phyloP scores from a whole-genome alignment of 1,139 yeast genomes.

The Yamadazyma friedrichii region DNA sequence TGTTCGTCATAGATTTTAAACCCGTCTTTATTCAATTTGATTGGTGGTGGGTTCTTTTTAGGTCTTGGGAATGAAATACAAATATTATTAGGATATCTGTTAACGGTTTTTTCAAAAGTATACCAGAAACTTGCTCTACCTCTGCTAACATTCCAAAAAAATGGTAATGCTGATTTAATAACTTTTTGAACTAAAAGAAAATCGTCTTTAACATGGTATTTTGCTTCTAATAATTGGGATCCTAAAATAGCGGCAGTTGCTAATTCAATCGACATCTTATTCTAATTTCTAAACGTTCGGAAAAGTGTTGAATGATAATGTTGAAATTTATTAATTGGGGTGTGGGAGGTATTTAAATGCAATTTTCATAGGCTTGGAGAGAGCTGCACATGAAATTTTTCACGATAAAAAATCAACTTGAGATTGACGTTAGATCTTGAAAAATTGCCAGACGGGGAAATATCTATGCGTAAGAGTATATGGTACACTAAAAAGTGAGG shows the following conservation, averaged over 20 bases:
- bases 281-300: background rate
- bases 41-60: conserved; percentile 29
- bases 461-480: too few relatives aligned
- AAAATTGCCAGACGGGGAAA: too few relatives aligned
- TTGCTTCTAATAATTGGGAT: conserved; percentile 48
- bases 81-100: conserved; percentile 46
- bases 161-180: conserved; percentile 40
- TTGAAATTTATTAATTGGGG: background rate
- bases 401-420: too few relatives aligned
- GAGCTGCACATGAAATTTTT: too few relatives aligned
- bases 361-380: too few relatives aligned
- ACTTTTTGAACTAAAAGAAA: conserved; percentile 45
- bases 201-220: conserved; percentile 56
- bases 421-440: too few relatives aligned
- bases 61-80: conserved; percentile 71
- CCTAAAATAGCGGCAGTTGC: conserved; percentile 47
- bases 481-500: too few relatives aligned
- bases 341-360: too few relatives aligned
- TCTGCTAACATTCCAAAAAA: conserved; percentile 38
- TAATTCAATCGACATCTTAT: conserved; percentile 26
- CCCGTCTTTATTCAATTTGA: conserved; percentile 30
- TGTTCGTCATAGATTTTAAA: conserved; percentile 46
- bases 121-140: conserved; percentile 68
- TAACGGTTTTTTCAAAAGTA: conserved; percentile 53
- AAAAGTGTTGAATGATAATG: background rate